These are phyloP conservation scores for Mucor sp. DNA, from an alignment of 371 early-diverging fungal genomes.

Conservation along the genomic window DNA sequence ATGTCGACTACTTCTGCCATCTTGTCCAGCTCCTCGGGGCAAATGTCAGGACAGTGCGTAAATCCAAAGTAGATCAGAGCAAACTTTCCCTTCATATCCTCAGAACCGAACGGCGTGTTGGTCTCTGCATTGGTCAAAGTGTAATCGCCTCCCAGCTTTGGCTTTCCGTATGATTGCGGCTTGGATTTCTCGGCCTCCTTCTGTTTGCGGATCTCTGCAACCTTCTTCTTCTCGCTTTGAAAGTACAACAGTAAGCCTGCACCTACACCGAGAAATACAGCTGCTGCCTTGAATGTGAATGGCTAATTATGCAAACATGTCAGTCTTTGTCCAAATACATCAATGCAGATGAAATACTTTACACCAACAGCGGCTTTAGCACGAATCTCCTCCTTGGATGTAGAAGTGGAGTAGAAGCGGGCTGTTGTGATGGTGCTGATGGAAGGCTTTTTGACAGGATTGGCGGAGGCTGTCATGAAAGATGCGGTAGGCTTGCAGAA, in stretches of 20 bases:
- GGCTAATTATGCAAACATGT: conserved; percentile 31
- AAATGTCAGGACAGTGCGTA: conserved; percentile 98
- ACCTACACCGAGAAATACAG: conserved; percentile 62
- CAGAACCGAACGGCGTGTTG: conserved; percentile 32
- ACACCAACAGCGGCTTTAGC: conserved; percentile 29
- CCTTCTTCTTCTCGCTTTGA: conserved; percentile 62
- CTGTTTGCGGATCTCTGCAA: conserved; percentile 50
- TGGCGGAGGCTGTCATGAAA: background rate
- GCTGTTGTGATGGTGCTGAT: background rate
- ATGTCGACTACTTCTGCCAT: conserved; percentile 89
- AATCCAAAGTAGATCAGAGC: conserved; percentile 97
- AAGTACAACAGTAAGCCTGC: conserved; percentile 65
- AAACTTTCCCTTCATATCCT: conserved; percentile 74
- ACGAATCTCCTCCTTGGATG: conserved; percentile 14
- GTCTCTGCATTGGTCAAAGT: conserved; percentile 77
- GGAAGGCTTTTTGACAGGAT: background rate
- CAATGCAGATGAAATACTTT: background rate
- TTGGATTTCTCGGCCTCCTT: conserved; percentile 36
- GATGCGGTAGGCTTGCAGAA: background rate
- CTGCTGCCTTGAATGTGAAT: conserved; percentile 51
- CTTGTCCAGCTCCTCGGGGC: conserved; percentile 98
- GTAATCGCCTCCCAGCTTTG: conserved; percentile 95
- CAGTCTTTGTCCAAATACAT: background rate
- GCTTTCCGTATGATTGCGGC: conserved; percentile 65
- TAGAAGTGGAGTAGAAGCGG: conserved; percentile 12